Evolutionary conservation across 495 filamentous ascomycete genomes (phyloP).

Genomic region (Penicillium crystallinum): DNA sequence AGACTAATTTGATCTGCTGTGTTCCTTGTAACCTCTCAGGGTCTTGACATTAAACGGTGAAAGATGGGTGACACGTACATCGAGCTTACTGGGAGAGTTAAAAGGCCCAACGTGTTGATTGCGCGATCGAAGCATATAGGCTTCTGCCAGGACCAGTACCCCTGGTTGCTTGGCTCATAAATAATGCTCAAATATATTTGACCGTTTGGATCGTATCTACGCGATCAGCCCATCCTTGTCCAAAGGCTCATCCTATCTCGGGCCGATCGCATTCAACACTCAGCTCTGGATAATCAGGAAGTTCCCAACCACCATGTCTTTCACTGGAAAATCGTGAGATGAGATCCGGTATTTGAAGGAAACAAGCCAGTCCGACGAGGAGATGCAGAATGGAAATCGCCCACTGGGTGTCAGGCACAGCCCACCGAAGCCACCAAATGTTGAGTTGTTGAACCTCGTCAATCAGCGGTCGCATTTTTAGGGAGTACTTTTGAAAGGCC

Average conservation of each 20-base stretch:
- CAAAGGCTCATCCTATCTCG: neutral
- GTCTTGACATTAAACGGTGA: neutral
- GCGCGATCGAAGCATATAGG: too few relatives aligned
- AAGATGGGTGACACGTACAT: neutral
- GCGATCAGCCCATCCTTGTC: neutral
- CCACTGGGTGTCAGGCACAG: conserved; percentile 19
- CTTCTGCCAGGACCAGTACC: neutral
- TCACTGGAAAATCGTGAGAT: conserved; percentile 13
- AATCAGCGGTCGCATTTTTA: conserved; percentile 26
- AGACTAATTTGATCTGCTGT: too few relatives aligned
- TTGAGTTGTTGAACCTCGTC: conserved; percentile 26
- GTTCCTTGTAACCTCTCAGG: too few relatives aligned
- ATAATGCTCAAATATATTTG: neutral
- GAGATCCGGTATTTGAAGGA: conserved; percentile 20
- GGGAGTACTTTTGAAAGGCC: conserved; percentile 27
- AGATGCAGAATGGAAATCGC: conserved; percentile 22
- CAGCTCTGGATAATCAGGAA: conserved; percentile 25
- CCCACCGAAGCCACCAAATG: conserved; percentile 6
- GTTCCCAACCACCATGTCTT: conserved; percentile 20
- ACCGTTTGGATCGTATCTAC: neutral
- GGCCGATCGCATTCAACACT: neutral
- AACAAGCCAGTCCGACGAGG: conserved; percentile 14
- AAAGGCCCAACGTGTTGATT: too few relatives aligned
- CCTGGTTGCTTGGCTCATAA: neutral
- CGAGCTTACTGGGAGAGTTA: neutral